Evolutionary conservation across 257 asterid genomes (phyloP).

Genomic region (Thymus quinquecostatus): DNA sequence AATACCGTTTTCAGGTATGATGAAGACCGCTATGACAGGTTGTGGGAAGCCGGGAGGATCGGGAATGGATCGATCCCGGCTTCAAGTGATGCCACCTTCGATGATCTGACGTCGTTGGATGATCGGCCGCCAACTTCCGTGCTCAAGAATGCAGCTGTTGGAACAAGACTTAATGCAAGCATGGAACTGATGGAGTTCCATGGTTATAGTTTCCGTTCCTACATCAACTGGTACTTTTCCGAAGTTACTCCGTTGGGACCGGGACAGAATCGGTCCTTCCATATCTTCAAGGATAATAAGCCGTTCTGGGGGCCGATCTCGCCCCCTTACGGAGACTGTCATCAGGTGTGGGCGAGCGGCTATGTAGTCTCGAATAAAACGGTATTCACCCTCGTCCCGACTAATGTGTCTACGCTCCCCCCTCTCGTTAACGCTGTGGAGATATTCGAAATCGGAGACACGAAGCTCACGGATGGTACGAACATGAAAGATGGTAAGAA

Average conservation of each 20-base stretch:
- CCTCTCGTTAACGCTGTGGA: constrained; percentile 73
- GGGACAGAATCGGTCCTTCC: constrained; percentile 49
- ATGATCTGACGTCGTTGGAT: background rate
- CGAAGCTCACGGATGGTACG: constrained; percentile 43
- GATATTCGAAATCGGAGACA: constrained; percentile 41
- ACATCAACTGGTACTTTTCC: constrained; percentile 56
- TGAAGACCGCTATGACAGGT: constrained; percentile 53
- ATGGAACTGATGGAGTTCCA: constrained; percentile 35
- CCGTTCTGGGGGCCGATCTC: constrained; percentile 30
- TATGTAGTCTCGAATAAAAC: constrained; percentile 35
- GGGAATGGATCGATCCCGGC: constrained; percentile 28
- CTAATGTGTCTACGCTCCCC: constrained; percentile 54
- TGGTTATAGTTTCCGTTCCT: too few species aligned
- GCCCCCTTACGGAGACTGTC: constrained; percentile 50
- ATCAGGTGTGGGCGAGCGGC: background rate
- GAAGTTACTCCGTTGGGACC: constrained; percentile 41
- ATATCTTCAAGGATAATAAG: constrained; percentile 30
- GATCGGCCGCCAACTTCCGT: constrained; percentile 57
- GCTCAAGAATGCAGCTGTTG: constrained; percentile 44
- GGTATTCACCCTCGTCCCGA: constrained; percentile 40
- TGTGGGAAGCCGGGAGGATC: constrained; percentile 43
- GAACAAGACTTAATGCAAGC: constrained; percentile 14
- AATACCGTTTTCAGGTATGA: too few species aligned
- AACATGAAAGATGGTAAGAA: constrained; percentile 45
- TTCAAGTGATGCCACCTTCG: constrained; percentile 24